phyloP scores from a whole-genome alignment of 495 filamentous ascomycete genomes.

The Hypoxylon cercidicola region DNA sequence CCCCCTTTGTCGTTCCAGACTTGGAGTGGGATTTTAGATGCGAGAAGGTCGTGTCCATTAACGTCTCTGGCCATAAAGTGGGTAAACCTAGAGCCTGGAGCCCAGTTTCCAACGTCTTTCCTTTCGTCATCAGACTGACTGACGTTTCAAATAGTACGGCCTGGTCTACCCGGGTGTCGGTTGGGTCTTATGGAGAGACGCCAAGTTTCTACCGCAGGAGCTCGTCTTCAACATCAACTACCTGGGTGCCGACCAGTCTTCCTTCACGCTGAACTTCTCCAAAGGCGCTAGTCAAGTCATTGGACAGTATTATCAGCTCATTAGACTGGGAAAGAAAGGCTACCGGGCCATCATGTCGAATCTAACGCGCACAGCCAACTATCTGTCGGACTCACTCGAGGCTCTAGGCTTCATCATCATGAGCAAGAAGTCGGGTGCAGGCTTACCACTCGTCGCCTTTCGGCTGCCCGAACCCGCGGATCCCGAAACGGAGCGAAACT shows the following conservation, averaged over 20 bases:
- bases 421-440: conserved; percentile 73
- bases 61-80: conserved; percentile 93
- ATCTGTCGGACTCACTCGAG: conserved; percentile 74
- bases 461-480: conserved; percentile 65
- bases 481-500: conserved; percentile 63
- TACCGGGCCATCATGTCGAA: conserved; percentile 90
- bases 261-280: conserved; percentile 96
- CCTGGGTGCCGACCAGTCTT: conserved; percentile 92
- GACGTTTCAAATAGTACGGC: conserved; percentile 52
- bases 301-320: conserved; percentile 95
- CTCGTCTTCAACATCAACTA: conserved; percentile 99
- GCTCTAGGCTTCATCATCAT: conserved; percentile 84
- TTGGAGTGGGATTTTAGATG: conserved; percentile 90
- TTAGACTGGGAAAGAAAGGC: conserved; percentile 88
- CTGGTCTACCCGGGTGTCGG: conserved; percentile 90
- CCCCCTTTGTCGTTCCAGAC: conserved; percentile 84
- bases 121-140: conserved; percentile 16
- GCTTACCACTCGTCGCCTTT: conserved; percentile 84
- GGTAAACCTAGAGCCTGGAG: conserved; percentile 46
- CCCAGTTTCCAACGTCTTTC: not conserved
- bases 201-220: conserved; percentile 85
- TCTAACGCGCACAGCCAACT: conserved; percentile 83
- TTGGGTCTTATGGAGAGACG: conserved; percentile 89
- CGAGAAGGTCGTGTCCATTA: conserved; percentile 88
- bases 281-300: conserved; percentile 93